Percentiles rank a stretch among this genome's conserved stretches.
phyloP scores from a whole-genome alignment of 805 yeast genomes.

The Barnettozyma pratensis region DNA sequence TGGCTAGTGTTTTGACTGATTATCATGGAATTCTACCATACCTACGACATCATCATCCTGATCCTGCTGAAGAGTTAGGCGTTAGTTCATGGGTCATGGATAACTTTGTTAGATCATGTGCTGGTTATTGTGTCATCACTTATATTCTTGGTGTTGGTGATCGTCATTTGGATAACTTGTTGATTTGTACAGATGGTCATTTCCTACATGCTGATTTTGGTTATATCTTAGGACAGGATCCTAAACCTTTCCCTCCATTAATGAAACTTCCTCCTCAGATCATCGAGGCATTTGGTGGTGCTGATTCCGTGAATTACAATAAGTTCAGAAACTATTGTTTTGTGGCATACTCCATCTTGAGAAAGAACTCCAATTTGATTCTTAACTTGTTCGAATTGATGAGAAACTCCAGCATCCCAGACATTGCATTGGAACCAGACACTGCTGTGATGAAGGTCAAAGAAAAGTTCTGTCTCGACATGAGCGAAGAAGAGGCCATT shows the following conservation, averaged over 20 bases:
- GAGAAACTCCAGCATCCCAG: slow-evolving; percentile 92
- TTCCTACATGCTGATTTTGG: slow-evolving; percentile 99
- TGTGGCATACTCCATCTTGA: slow-evolving; percentile 83
- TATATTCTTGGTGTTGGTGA: slow-evolving; percentile 96
- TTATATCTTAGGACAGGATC: slow-evolving; percentile 92
- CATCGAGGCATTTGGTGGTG: slow-evolving; percentile 97
- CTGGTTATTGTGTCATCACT: slow-evolving; percentile 96
- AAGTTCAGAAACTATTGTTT: slow-evolving; percentile 90
- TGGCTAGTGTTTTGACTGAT: slow-evolving; percentile 70
- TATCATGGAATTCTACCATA: slow-evolving; percentile 74
- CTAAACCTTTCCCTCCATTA: slow-evolving; percentile 97
- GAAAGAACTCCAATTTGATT: slow-evolving; percentile 86
- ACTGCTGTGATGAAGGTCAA: slow-evolving; percentile 87
- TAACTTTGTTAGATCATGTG: slow-evolving; percentile 89
- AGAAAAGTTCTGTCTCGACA: slow-evolving; percentile 88
- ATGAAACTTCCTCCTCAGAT: slow-evolving; percentile 97
- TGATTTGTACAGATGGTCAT: slow-evolving; percentile 76
- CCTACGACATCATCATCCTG: slow-evolving; percentile 62
- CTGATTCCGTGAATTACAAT: slow-evolving; percentile 76
- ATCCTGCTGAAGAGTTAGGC: slow-evolving; percentile 30
- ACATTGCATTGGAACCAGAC: slow-evolving; percentile 75
- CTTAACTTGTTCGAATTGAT: slow-evolving; percentile 87
- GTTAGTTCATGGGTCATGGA: slow-evolving; percentile 67
- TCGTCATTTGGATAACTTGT: slow-evolving; percentile 86
- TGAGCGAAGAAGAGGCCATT: slow-evolving; percentile 95